These are phyloP conservation scores for Glycine latifolia DNA, from an alignment of 306 rosid genomes.

Conservation along the genomic window DNA sequence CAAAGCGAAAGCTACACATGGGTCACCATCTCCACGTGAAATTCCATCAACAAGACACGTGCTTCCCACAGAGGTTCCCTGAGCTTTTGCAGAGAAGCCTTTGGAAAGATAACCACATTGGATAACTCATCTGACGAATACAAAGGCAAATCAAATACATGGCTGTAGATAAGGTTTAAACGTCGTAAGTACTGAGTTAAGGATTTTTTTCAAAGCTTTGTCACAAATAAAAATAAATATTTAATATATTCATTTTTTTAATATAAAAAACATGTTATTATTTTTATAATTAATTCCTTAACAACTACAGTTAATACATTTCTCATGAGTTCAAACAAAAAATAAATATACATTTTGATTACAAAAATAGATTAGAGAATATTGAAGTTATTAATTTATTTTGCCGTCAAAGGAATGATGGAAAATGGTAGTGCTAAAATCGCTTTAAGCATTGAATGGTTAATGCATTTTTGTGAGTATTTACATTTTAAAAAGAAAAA, in stretches of 20 bases:
- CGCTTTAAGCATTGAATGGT: not conserved
- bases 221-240: not conserved
- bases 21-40: conserved; percentile 66
- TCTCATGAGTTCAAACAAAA: not conserved
- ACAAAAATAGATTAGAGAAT: not conserved
- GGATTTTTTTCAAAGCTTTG: not conserved
- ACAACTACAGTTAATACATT: not conserved
- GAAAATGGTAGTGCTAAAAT: not conserved
- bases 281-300: not conserved
- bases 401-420: conserved; percentile 44
- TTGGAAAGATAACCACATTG: conserved; percentile 16
- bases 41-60: conserved; percentile 67
- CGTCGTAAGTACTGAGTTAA: not conserved
- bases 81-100: conserved; percentile 48
- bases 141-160: conserved; percentile 35
- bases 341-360: not conserved
- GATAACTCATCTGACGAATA: conserved; percentile 4
- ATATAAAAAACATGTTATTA: not conserved
- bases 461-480: not conserved
- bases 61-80: conserved; percentile 57
- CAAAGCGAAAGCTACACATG: conserved; percentile 63
- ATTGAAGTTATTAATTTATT: not conserved
- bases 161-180: conserved; percentile 23
- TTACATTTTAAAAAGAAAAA: not conserved
- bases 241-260: no score